Base-by-base conservation (phyloP, 108 stramenopile species). In the Cylindrotheca fusiformis region DNA sequence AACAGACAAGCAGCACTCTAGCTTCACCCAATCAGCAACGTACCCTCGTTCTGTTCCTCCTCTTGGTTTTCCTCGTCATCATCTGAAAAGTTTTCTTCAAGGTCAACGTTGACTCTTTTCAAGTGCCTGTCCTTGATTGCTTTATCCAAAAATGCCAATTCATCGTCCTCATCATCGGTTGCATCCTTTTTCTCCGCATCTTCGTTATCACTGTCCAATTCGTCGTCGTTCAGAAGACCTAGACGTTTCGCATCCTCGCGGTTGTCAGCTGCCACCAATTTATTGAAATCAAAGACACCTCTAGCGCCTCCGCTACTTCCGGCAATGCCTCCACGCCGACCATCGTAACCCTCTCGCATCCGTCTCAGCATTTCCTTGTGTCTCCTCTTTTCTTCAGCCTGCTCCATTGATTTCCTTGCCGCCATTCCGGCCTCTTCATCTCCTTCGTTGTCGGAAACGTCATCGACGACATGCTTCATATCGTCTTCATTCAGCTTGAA, bases 341-440 rank as follows among this genome's bases (percentile, higher is more conserved):
- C 93, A 75, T 91, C 90, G 62, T 91, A 90, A 44, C 93, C 93
- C 52, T 94, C 93, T 25, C 90, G 76, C 90, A 91, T 91, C 4
- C 90, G 77, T 20, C 93, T 60, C 58, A 94, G 69, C 27, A 94
- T 90, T 68, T 91, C 90, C 73, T 88, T 94, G 80, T 94, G 93
- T 3, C 82, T 75, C 44, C 82, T 81, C 71, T 94, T 91, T 67
- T 94, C 93, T 72, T 94, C 93, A 25, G 60, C 50, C 24, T 65
- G 75, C 45, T 81, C 78, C 22, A 78, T 52, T 30, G 55, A 60
- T 60, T 81, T 79, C 4, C 93, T 65, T 36, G 88, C 90, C 17
- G 48, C 60, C 19, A 76, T 76, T 0, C 90, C 90, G 3, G 84
- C 90, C 48, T 91, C 93, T 63, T 94, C 93, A 36, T 94, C 93